These are phyloP conservation scores for Geosmithia morbida DNA, from an alignment of 2,329 filamentous ascomycete species.

Conservation along the genomic window DNA sequence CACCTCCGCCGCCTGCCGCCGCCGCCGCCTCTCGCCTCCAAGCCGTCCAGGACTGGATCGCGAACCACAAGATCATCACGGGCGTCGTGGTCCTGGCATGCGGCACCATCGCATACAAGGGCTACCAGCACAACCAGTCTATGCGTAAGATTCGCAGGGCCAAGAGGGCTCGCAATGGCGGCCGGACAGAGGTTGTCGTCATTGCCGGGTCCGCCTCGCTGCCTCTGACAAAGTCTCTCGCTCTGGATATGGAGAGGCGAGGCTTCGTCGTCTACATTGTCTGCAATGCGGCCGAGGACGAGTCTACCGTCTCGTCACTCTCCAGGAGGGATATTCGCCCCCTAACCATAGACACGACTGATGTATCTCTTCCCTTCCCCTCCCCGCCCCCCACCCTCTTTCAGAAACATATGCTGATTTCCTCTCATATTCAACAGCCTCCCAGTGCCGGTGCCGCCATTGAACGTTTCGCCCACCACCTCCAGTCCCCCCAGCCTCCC, in stretches of 20 bases:
- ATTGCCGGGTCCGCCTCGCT: conserved; percentile 79
- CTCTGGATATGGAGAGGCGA: conserved; percentile 74
- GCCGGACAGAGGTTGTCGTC: conserved; percentile 73
- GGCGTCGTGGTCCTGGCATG: conserved; percentile 57
- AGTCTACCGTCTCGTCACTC: conserved; percentile 61
- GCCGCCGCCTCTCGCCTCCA: conserved; percentile 26
- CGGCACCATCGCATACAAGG: conserved; percentile 45
- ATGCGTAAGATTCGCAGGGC: conserved; percentile 59
- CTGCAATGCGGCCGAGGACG: conserved; percentile 73
- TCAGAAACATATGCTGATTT: background rate
- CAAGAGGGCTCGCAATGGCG: conserved; percentile 66
- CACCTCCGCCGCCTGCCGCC: conserved; percentile 18
- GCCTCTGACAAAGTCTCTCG: conserved; percentile 69
- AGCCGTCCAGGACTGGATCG: conserved; percentile 55
- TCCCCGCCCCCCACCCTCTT: background rate
- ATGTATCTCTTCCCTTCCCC: conserved; percentile 30
- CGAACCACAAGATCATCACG: conserved; percentile 57
- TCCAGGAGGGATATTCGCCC: conserved; percentile 71
- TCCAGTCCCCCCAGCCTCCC: conserved; percentile 62
- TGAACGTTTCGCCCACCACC: conserved; percentile 54
- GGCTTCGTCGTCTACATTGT: conserved; percentile 92
- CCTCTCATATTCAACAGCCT: conserved; percentile 33
- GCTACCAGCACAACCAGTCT: conserved; percentile 35
- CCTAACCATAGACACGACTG: conserved; percentile 68
- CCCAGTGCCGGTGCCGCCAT: conserved; percentile 53